phyloP scores from a whole-genome alignment of 129 eudicot species.

The Smallanthus sonchifolius region DNA sequence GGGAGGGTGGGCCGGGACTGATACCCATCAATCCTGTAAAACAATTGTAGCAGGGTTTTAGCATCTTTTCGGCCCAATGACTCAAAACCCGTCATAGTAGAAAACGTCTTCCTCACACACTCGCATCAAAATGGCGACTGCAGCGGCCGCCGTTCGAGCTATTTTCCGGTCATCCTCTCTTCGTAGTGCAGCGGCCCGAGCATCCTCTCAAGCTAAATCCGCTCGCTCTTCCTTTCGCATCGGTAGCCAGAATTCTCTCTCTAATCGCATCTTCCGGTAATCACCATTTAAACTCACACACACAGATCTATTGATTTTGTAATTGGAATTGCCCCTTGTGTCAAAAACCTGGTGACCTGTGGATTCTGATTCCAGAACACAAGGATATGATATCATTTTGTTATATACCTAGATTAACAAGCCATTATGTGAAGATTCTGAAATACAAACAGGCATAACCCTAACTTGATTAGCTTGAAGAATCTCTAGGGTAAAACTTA shows the following conservation, averaged over 20 bases:
- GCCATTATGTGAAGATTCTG: not conserved
- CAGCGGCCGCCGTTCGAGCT: constrained; percentile 72
- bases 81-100: constrained; percentile 11
- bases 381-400: not conserved
- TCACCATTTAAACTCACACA: not conserved
- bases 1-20: no score
- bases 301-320: constrained; percentile 8
- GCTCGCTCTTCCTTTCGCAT: constrained; percentile 51
- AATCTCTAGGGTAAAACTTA: not conserved
- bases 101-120: not conserved
- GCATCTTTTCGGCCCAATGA: constrained; percentile 23
- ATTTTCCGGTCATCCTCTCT: constrained; percentile 61
- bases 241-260: constrained; percentile 42
- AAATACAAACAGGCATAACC: not conserved
- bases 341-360: not conserved
- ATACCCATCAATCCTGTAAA: no score
- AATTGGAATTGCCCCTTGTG: not conserved
- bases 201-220: constrained; percentile 54
- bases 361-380: not conserved
- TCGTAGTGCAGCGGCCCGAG: constrained; percentile 57
- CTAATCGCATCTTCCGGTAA: constrained; percentile 78
- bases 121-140: constrained; percentile 25
- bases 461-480: not conserved
- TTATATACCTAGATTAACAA: not conserved
- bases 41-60: no score